Evolutionary conservation across 2,329 filamentous ascomycete genomes (phyloP).

Genomic region (Arthrobotrys megalospora): DNA sequence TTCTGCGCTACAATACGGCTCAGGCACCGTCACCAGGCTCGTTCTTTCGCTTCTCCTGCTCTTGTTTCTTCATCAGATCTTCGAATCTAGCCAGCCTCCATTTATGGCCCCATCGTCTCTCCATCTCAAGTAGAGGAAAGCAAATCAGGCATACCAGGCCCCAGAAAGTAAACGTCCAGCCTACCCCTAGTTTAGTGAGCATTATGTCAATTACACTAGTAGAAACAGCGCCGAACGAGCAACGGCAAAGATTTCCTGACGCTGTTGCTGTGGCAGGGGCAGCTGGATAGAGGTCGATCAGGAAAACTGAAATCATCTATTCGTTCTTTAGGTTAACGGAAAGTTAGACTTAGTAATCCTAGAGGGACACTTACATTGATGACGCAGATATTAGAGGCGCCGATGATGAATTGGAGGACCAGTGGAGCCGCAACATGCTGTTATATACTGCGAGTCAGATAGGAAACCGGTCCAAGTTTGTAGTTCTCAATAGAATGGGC

Average conservation of each 20-base stretch:
- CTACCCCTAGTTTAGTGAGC: slow-evolving; percentile 73
- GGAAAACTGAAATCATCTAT: slow-evolving; percentile 72
- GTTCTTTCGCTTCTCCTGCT: not conserved
- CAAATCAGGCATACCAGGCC: slow-evolving; percentile 71
- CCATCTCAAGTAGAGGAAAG: slow-evolving; percentile 71
- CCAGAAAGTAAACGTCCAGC: slow-evolving; percentile 76
- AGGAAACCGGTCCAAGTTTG: no score
- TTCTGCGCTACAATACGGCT: no score
- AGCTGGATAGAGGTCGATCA: slow-evolving; percentile 76
- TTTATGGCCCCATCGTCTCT: slow-evolving; percentile 70
- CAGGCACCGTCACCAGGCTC: not conserved
- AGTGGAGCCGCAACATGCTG: slow-evolving; percentile 72
- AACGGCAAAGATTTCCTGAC: slow-evolving; percentile 77
- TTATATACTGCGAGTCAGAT: slow-evolving; percentile 8
- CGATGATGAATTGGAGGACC: slow-evolving; percentile 73
- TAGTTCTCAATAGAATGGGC: not conserved
- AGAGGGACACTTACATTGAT: slow-evolving; percentile 71
- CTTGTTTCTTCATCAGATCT: slow-evolving; percentile 38
- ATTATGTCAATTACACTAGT: slow-evolving; percentile 75
- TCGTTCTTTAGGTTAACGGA: not conserved
- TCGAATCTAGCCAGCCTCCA: slow-evolving; percentile 71
- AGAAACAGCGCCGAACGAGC: slow-evolving; percentile 74
- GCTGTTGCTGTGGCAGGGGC: slow-evolving; percentile 76
- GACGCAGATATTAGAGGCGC: slow-evolving; percentile 74
- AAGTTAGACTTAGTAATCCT: not conserved